Evolutionary conservation across 164 flowering plant genomes (phyloP), one percentile per base, ranked within the genome.

Genomic region (Saururus chinensis): DNA sequence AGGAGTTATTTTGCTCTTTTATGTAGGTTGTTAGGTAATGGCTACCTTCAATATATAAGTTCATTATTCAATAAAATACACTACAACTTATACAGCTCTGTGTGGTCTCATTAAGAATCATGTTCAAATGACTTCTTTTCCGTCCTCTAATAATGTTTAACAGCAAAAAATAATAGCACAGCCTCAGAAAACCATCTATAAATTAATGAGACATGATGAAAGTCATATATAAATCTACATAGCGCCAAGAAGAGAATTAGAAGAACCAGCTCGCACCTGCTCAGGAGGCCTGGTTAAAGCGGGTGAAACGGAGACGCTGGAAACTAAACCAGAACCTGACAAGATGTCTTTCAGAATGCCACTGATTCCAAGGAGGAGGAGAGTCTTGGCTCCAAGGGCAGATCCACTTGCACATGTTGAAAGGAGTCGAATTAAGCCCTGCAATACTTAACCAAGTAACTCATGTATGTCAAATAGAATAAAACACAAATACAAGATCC

Each of bases 351-450:
- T 95, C 35, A 95, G 89, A 66, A 81, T 95, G 61, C 97, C 96
- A 80, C 96, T 95, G 57, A 91, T 81, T n/a, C 99, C 98, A 1
- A 92, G 84, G 37, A 84, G 96, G 45, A 95, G 93, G 25, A 95
- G 76, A 24, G 96, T 87, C 74, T 91, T 95, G 48, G 97, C 73
- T 67, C 92, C 89, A 42, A 91, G 64, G 42, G 86, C 86, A 40
- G 98, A 95, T 16, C 99, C 97, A 79, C 89, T 91, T 24, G 95
- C 96, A 77, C 96, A 95, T 14, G 92, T 86, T 25, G 96, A 87
- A 49, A 95, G 93, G 51, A 95, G 83, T 14, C 98, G 89, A 53
- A 95, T 84, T 72, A 95, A 80, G 21, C 99, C 99, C 99, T 95
- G 84, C 71, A 81, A 30, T 30, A 30, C 52, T 13, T 25, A 35